phyloP scores from a whole-genome alignment of 2,329 filamentous ascomycete genomes.

The Thielaviopsis ethacetica region DNA sequence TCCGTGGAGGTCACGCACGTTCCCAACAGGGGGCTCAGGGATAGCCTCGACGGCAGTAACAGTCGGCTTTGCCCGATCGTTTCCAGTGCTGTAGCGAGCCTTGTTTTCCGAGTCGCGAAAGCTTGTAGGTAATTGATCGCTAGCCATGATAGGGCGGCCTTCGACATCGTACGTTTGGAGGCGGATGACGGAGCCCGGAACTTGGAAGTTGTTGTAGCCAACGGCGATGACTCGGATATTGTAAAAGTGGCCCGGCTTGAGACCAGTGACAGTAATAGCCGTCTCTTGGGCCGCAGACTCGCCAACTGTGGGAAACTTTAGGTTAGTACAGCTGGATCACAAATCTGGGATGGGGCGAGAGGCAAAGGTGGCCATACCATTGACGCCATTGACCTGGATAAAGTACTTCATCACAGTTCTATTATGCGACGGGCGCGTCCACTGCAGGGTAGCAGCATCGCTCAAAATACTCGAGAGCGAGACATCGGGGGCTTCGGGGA shows the following conservation, averaged over 20 bases:
- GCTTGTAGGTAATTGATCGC: conserved; percentile 38
- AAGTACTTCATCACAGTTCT: conserved; percentile 69
- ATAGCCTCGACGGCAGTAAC: conserved; percentile 43
- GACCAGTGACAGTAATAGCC: conserved; percentile 63
- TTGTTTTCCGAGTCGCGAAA: conserved; percentile 36
- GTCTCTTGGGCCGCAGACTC: conserved; percentile 66
- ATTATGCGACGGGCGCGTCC: conserved; percentile 56
- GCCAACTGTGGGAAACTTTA: conserved; percentile 41
- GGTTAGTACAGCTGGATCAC: neutral
- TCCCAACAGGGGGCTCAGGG: conserved; percentile 15
- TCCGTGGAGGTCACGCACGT: conserved; percentile 1
- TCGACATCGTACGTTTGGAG: conserved; percentile 58
- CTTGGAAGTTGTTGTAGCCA: conserved; percentile 82
- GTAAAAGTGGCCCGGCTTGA: conserved; percentile 78
- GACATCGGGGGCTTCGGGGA: conserved; percentile 76
- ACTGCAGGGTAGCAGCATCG: conserved; percentile 77
- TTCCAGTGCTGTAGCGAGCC: conserved; percentile 22
- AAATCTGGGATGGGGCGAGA: neutral
- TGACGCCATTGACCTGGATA: conserved; percentile 84
- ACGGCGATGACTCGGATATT: conserved; percentile 87
- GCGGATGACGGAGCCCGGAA: conserved; percentile 70
- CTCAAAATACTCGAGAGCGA: conserved; percentile 79
- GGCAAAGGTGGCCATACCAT: conserved; percentile 41
- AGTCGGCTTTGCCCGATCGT: conserved; percentile 30
- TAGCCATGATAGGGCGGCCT: conserved; percentile 43